phyloP scores from a whole-genome alignment of 345 rosid species.

The Aquilaria yunnanensis region DNA sequence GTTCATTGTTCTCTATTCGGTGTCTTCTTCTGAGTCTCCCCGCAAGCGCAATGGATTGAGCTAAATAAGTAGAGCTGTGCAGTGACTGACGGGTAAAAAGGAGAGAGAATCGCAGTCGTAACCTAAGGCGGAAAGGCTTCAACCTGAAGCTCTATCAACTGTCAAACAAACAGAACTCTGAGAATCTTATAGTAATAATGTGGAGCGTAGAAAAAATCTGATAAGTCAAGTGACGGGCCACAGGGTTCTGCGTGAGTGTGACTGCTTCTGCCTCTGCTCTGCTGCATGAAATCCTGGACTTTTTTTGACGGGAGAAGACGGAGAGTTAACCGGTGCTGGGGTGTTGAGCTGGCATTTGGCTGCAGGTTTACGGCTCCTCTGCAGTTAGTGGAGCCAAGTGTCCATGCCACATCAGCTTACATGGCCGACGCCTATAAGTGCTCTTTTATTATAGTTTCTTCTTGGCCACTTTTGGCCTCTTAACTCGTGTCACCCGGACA shows the following conservation, averaged over 20 bases:
- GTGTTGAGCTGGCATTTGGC: too few species aligned
- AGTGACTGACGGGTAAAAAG: neutral
- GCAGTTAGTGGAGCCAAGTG: too few species aligned
- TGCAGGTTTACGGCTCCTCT: too few species aligned
- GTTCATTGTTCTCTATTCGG: conserved; percentile 18
- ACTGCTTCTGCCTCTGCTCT: conserved; percentile 2
- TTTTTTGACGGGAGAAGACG: conserved; percentile 6
- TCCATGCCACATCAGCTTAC: too few species aligned
- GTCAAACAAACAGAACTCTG: too few species aligned
- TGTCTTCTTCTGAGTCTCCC: neutral
- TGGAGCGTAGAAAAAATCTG: conserved; percentile 12
- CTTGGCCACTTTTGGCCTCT: too few species aligned
- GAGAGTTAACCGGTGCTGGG: neutral
- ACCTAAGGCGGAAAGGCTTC: too few species aligned
- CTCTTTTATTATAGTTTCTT: too few species aligned
- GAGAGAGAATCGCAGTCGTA: conserved; percentile 37
- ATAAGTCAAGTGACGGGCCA: conserved; percentile 3
- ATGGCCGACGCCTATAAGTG: too few species aligned
- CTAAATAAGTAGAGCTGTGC: conserved; percentile 25
- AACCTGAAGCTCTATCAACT: too few species aligned
- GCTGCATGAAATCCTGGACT: neutral
- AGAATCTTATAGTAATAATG: conserved; percentile 9
- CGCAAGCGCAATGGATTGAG: conserved; percentile 7
- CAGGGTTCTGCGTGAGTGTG: conserved; percentile 8
- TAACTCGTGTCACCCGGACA: too few species aligned